phyloP scores from a whole-genome alignment of 257 asterid species.

The Solanum okadae region DNA sequence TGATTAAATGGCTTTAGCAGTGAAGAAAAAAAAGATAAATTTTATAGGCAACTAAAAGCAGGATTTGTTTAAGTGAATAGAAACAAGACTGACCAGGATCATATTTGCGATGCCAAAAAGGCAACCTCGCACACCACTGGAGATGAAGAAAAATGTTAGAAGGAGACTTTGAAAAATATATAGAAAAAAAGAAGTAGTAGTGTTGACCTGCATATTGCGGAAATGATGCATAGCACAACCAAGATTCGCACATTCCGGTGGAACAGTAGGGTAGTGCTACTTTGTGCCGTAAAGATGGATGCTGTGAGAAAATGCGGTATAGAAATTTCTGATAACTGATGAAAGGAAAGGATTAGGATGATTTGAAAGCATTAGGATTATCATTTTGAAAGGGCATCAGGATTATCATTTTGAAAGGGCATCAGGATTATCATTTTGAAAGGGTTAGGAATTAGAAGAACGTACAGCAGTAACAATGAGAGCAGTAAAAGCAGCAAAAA shows the following conservation, averaged over 20 bases:
- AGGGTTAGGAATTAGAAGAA: slow-evolving; percentile 7
- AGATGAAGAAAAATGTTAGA: slow-evolving; percentile 16
- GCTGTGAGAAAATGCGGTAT: slow-evolving; percentile 86
- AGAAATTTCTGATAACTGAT: slow-evolving; percentile 74
- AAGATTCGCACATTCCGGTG: slow-evolving; percentile 63
- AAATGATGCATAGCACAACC: slow-evolving; percentile 49
- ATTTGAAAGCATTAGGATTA: not conserved
- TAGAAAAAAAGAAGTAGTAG: slow-evolving; percentile 2
- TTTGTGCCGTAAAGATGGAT: slow-evolving; percentile 88
- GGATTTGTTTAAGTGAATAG: not conserved
- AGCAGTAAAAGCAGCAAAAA: slow-evolving; percentile 65
- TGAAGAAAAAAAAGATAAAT: too few relatives aligned
- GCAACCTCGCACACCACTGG: slow-evolving; percentile 83
- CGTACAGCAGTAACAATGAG: slow-evolving; percentile 78
- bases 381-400: not conserved
- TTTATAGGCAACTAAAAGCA: not conserved
- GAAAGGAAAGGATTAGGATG: not conserved
- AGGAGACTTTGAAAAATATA: not conserved
- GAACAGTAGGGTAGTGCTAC: slow-evolving; percentile 50
- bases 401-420: not conserved
- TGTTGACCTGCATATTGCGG: slow-evolving; percentile 93
- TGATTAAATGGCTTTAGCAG: not conserved
- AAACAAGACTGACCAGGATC: slow-evolving; percentile 68
- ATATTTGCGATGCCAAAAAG: slow-evolving; percentile 85
- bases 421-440: not conserved